Evolutionary conservation across 2,329 filamentous ascomycete genomes (phyloP).

Genomic region (Teratosphaeria nubilosa): DNA sequence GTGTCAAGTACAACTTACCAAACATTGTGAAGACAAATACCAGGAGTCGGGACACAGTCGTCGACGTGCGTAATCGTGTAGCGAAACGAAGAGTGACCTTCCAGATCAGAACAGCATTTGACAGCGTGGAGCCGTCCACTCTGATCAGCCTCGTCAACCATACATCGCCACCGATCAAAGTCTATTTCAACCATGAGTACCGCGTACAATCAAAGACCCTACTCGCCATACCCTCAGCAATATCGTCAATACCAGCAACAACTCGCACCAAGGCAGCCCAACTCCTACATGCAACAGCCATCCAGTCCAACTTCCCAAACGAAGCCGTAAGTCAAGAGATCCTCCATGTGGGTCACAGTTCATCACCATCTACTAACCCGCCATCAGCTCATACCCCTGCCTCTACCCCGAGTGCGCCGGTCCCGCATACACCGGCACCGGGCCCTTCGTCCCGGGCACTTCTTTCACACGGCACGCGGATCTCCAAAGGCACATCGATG

Average conservation of each 20-base stretch:
- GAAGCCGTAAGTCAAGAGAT: neutral
- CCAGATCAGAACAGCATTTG: neutral
- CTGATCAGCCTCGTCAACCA: neutral
- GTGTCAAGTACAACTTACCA: neutral
- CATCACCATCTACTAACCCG: neutral
- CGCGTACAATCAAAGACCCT: neutral
- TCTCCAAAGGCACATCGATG: conserved; percentile 39
- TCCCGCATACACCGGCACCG: neutral
- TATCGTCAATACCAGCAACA: neutral
- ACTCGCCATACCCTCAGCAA: neutral
- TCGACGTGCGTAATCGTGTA: neutral
- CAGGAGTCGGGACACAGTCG: neutral
- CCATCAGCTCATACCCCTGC: conserved; percentile 6
- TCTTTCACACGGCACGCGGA: conserved; percentile 39
- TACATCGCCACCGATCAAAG: neutral
- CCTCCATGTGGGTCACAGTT: neutral
- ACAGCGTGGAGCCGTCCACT: neutral
- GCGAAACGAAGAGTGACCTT: neutral
- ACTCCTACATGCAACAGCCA: neutral
- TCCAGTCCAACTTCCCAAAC: neutral
- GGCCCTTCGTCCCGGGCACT: neutral
- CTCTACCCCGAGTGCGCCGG: conserved; percentile 11
- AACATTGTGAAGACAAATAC: neutral
- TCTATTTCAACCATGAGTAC: neutral
- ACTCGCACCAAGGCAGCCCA: neutral